phyloP scores from a whole-genome alignment of 2,329 filamentous ascomycete genomes.

The Cladosporium sp. region DNA sequence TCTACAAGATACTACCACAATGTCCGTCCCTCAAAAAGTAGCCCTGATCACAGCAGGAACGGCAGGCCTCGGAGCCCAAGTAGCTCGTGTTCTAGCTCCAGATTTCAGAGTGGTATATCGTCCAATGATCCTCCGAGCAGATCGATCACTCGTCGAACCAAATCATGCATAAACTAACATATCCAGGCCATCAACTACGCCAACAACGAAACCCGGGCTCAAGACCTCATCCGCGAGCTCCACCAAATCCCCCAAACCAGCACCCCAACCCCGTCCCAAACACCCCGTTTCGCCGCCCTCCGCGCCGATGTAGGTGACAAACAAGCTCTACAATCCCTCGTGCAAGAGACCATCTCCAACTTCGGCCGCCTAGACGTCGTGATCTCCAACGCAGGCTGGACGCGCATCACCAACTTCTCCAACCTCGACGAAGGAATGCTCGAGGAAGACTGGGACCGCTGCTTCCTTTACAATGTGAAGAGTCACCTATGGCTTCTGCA shows the following conservation, averaged over 20 bases:
- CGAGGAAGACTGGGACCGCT: constrained; percentile 58
- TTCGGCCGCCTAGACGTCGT: constrained; percentile 48
- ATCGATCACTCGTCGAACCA: not conserved
- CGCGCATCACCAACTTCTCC: constrained; percentile 38
- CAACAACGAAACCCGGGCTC: constrained; percentile 40
- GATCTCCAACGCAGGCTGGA: constrained; percentile 39
- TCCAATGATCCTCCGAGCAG: constrained; percentile 16
- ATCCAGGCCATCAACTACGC: constrained; percentile 45
- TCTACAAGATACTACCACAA: no score
- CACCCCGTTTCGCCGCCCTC: constrained; percentile 40
- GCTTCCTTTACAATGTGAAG: constrained; percentile 61
- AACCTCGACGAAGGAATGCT: constrained; percentile 51
- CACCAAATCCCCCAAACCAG: constrained; percentile 33
- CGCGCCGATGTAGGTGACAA: constrained; percentile 45
- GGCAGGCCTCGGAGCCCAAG: constrained; percentile 46
- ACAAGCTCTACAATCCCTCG: constrained; percentile 39
- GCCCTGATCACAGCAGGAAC: constrained; percentile 47
- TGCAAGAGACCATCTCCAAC: constrained; percentile 39
- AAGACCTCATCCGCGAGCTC: constrained; percentile 39
- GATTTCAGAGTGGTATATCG: constrained; percentile 46
- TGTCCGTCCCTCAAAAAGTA: constrained; percentile 41
- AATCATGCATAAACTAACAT: not conserved
- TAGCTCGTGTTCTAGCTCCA: constrained; percentile 43
- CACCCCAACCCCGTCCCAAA: constrained; percentile 5
- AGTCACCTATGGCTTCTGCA: constrained; percentile 58